A percentile compares a stretch with the other conserved stretches of the same genome.
phyloP scores from a whole-genome alignment of 1,284 basidiomycete genomes.

The Grifola frondosa region DNA sequence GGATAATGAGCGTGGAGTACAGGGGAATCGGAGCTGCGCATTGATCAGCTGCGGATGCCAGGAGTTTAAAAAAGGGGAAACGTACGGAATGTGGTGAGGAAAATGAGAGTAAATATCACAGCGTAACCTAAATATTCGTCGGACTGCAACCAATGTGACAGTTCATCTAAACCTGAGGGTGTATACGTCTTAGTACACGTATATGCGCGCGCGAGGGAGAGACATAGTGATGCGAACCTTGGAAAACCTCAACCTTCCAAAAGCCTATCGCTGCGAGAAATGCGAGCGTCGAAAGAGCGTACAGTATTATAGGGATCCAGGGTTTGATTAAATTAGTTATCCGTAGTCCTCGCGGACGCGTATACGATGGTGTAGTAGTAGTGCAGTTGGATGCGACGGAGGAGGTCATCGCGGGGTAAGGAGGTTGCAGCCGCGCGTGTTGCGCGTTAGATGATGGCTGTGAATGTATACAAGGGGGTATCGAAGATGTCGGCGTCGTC shows the following conservation, averaged over 20 bases:
- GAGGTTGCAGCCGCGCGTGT: slow-evolving; percentile 18
- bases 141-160: slow-evolving; percentile 69
- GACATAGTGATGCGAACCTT: too few species aligned
- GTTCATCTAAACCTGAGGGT: slow-evolving; percentile 71
- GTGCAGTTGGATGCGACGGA: slow-evolving; percentile 31
- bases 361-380: slow-evolving; percentile 36
- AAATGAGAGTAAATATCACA: slow-evolving; percentile 74
- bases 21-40: slow-evolving; percentile 74
- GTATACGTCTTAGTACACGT: slow-evolving; percentile 6
- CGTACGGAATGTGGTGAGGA: slow-evolving; percentile 82
- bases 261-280: slow-evolving; percentile 72
- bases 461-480: slow-evolving; percentile 19
- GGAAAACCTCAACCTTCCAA: slow-evolving; percentile 72
- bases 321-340: slow-evolving; percentile 59
- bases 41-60: slow-evolving; percentile 20
- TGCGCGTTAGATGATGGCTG: slow-evolving; percentile 14
- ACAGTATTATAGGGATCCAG: slow-evolving; percentile 73
- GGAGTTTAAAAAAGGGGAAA: slow-evolving; percentile 23
- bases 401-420: slow-evolving; percentile 22
- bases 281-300: slow-evolving; percentile 63
- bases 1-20: slow-evolving; percentile 84
- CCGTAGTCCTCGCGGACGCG: slow-evolving; percentile 50
- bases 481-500: slow-evolving; percentile 18
- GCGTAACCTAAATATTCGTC: slow-evolving; percentile 69
- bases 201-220: neutral